Evolutionary conservation across 1,284 basidiomycete genomes (phyloP).

Genomic region (Omphalotus olearius): DNA sequence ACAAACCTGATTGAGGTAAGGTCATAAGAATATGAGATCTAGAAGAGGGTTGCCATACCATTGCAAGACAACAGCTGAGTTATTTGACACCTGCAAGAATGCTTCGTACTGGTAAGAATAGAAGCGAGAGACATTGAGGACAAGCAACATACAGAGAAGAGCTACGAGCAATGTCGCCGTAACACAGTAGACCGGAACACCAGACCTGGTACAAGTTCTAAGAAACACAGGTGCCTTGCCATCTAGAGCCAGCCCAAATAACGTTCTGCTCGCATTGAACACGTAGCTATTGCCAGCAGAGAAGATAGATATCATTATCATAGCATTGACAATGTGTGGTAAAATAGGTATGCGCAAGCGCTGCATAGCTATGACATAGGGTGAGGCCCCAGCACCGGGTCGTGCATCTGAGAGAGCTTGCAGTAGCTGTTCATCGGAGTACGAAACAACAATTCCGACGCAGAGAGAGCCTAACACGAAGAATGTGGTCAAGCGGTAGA

Average conservation of each 20-base stretch:
- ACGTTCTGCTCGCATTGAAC: conserved; percentile 71
- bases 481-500: conserved; percentile 47
- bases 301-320: conserved; percentile 63
- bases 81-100: conserved; percentile 43
- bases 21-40: not conserved
- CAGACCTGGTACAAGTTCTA: conserved; percentile 51
- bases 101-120: conserved; percentile 21
- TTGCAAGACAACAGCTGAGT: conserved; percentile 40
- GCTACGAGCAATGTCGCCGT: conserved; percentile 32
- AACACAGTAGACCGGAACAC: conserved; percentile 58
- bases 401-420: conserved; percentile 39
- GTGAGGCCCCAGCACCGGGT: conserved; percentile 51
- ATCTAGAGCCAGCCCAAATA: conserved; percentile 70
- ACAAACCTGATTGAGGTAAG: conserved; percentile 30
- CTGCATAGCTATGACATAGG: conserved; percentile 77
- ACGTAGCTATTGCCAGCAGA: conserved; percentile 77
- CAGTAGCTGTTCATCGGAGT: conserved; percentile 52
- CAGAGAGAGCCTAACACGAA: conserved; percentile 51
- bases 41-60: conserved; percentile 27
- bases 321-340: conserved; percentile 65
- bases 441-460: conserved; percentile 67
- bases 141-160: conserved; percentile 33
- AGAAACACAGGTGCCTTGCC: conserved; percentile 55
- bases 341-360: conserved; percentile 54
- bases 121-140: not conserved